Conservation (phyloP, 2,329 filamentous ascomycete genomes). For the Sporothrix luriei region DNA sequence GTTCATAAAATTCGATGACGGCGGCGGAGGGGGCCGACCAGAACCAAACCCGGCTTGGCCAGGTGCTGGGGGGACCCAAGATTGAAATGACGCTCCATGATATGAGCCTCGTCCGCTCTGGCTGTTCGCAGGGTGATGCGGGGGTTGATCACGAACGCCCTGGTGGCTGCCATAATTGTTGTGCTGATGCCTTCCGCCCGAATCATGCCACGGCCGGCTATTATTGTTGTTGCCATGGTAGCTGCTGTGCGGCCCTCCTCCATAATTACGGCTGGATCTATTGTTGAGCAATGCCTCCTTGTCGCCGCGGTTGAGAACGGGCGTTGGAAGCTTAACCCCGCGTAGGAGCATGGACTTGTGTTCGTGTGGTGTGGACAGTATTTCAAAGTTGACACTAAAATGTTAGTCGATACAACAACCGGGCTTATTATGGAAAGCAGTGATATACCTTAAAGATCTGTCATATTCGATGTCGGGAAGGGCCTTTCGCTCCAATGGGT, state of each 20-base stretch:
- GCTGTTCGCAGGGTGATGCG: conserved; percentile 29
- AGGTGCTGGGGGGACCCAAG: conserved; percentile 51
- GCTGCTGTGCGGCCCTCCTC: conserved; percentile 38
- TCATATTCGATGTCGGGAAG: conserved; percentile 83
- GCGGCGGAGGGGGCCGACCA: conserved; percentile 52
- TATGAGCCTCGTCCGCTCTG: conserved; percentile 37
- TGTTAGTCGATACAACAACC: background rate
- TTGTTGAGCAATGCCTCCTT: conserved; percentile 71
- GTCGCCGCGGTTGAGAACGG: conserved; percentile 74
- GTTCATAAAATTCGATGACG: conserved; percentile 41
- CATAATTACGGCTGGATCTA: conserved; percentile 62
- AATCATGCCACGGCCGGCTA: conserved; percentile 18
- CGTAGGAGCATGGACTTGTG: conserved; percentile 96
- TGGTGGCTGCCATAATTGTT: conserved; percentile 55
- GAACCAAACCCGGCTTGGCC: conserved; percentile 49
- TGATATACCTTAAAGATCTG: conserved; percentile 72
- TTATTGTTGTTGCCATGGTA: conserved; percentile 12
- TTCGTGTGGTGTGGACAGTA: conserved; percentile 69
- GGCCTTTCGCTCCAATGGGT: conserved; percentile 70
- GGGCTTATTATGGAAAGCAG: background rate
- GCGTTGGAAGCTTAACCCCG: conserved; percentile 72
- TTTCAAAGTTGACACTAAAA: conserved; percentile 78
- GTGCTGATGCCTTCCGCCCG: conserved; percentile 41
- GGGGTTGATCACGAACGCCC: conserved; percentile 30
- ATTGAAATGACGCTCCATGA: conserved; percentile 38